Percentiles rank a stretch among this genome's conserved stretches.
Conservation (phyloP, 2,329 filamentous ascomycete genomes). For the Aspergillaceae sp. region DNA sequence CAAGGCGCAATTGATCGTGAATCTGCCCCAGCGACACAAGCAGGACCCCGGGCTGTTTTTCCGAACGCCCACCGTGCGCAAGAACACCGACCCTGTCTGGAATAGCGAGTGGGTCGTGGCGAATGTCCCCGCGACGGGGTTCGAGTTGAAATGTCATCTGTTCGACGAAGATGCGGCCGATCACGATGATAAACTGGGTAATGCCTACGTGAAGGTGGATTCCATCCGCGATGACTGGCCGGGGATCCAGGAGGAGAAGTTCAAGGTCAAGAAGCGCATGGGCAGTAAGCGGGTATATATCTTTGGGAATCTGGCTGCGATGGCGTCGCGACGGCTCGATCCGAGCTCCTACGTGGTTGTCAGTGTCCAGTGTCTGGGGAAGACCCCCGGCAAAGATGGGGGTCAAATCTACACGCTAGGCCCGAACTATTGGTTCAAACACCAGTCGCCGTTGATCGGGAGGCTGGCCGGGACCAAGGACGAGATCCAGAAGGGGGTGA, state of each 20-base stretch:
- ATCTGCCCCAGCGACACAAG: constrained; percentile 67
- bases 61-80: constrained; percentile 67
- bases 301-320: constrained; percentile 58
- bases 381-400: constrained; percentile 56
- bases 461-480: constrained; percentile 64
- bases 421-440: constrained; percentile 67
- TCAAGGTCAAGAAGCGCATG: constrained; percentile 65
- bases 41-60: constrained; percentile 69
- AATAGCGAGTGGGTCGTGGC: constrained; percentile 79
- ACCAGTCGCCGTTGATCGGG: constrained; percentile 84
- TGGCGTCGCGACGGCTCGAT: constrained; percentile 53
- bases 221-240: constrained; percentile 57
- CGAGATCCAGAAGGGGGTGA: constrained; percentile 47
- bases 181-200: constrained; percentile 78
- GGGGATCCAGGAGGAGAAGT: constrained; percentile 57
- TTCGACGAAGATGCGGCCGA: constrained; percentile 87
- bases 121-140: constrained; percentile 72
- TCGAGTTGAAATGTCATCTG: constrained; percentile 73
- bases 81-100: constrained; percentile 68
- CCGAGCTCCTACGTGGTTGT: constrained; percentile 64
- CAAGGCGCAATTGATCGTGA: constrained; percentile 62
- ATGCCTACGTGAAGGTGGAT: constrained; percentile 62
- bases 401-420: constrained; percentile 71
- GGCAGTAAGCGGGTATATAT: constrained; percentile 82
- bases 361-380: constrained; percentile 69